Conservation (phyloP, 495 filamentous ascomycete genomes). For the Terfezia claveryi region DNA sequence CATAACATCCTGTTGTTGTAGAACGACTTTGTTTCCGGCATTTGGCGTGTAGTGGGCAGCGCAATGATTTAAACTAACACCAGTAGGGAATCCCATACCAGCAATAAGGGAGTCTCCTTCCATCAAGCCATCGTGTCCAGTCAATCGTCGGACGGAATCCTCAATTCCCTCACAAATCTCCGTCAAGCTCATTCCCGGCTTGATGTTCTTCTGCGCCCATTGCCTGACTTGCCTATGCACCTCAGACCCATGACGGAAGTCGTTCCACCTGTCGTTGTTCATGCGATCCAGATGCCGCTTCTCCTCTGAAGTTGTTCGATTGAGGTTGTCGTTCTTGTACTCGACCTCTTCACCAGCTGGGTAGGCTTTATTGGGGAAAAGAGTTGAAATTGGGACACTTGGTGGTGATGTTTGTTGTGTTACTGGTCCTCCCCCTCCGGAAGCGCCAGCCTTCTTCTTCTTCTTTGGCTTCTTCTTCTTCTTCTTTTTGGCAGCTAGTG, state of each 20-base stretch:
- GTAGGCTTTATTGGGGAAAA: constrained; percentile 55
- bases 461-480: constrained; percentile 63
- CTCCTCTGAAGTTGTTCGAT: constrained; percentile 69
- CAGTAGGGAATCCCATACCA: constrained; percentile 77
- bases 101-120: constrained; percentile 58
- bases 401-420: constrained; percentile 47
- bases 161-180: constrained; percentile 76
- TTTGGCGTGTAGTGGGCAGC: constrained; percentile 83
- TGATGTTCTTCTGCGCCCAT: constrained; percentile 57
- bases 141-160: constrained; percentile 55
- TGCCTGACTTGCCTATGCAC: constrained; percentile 72
- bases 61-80: constrained; percentile 67
- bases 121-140: constrained; percentile 54
- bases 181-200: constrained; percentile 58
- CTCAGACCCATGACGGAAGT: constrained; percentile 75
- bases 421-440: constrained; percentile 18
- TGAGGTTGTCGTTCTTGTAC: constrained; percentile 50
- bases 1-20: constrained; percentile 70
- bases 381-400: constrained; percentile 46
- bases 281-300: constrained; percentile 66
- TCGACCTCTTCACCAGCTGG: constrained; percentile 66
- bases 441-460: constrained; percentile 43
- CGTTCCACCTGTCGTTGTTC: constrained; percentile 61
- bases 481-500: constrained; percentile 40
- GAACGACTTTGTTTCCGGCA: constrained; percentile 65